These are phyloP conservation scores for Taiozyma sp. DNA, from an alignment of 1,139 yeast genomes.

Conservation along the genomic window DNA sequence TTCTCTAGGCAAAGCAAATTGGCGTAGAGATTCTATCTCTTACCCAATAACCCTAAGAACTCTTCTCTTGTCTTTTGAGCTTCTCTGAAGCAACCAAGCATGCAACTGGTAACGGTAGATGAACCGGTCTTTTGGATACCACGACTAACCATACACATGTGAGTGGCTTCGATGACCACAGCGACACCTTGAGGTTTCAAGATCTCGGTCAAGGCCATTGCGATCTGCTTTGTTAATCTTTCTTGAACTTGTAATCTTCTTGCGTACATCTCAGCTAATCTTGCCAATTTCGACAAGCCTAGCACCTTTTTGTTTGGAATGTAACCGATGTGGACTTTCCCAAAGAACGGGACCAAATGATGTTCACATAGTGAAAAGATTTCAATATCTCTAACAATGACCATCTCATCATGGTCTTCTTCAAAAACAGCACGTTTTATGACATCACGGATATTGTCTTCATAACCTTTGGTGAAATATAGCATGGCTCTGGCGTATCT, in stretches of 20 bases:
- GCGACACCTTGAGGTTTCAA: conserved; percentile 96
- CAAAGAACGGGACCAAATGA: conserved; percentile 94
- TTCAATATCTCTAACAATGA: conserved; percentile 91
- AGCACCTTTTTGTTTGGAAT: conserved; percentile 94
- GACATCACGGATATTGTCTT: conserved; percentile 82
- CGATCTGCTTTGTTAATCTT: conserved; percentile 92
- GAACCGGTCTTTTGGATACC: conserved; percentile 97
- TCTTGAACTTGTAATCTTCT: conserved; percentile 97
- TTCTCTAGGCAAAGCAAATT: neutral
- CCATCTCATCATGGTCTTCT: conserved; percentile 99
- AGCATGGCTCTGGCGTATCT: conserved; percentile 96
- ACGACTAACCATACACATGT: conserved; percentile 99
- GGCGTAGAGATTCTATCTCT: conserved; percentile 28
- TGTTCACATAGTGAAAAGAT: conserved; percentile 93
- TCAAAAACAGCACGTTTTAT: conserved; percentile 94
- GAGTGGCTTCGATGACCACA: conserved; percentile 95
- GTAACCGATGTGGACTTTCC: conserved; percentile 94
- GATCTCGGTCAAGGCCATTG: conserved; percentile 90
- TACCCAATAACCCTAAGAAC: conserved; percentile 76
- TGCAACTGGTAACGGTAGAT: conserved; percentile 90
- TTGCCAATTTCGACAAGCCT: conserved; percentile 88
- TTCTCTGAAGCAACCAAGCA: conserved; percentile 93
- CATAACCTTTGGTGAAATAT: conserved; percentile 93
- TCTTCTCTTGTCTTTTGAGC: conserved; percentile 96
- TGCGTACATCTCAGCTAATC: conserved; percentile 95